A percentile compares a stretch with the other conserved stretches of the same genome.
Conservation (phyloP, 257 asterid genomes). For the Nyctanthes arbortristis region DNA sequence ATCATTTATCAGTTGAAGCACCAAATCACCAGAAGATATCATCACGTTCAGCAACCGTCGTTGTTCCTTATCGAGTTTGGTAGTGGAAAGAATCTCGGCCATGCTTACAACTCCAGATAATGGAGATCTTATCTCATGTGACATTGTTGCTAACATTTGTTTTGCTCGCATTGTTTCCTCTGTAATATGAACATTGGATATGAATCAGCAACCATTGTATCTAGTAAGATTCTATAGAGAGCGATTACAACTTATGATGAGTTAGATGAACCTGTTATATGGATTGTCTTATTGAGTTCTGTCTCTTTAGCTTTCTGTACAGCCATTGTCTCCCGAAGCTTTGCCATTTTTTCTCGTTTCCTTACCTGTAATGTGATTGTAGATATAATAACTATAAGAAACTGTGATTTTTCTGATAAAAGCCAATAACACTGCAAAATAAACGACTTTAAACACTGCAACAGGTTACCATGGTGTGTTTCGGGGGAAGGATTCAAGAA, state of each 20-base stretch:
- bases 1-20: slow-evolving; percentile 78
- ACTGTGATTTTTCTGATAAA: too few relatives aligned
- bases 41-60: slow-evolving; percentile 52
- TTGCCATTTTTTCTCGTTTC: slow-evolving; percentile 82
- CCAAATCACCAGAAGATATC: slow-evolving; percentile 60
- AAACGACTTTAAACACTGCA: too few relatives aligned
- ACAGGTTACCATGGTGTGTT: too few relatives aligned
- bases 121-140: slow-evolving; percentile 95
- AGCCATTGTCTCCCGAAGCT: slow-evolving; percentile 87
- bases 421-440: too few relatives aligned
- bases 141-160: slow-evolving; percentile 96
- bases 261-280: slow-evolving; percentile 64
- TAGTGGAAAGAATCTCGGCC: slow-evolving; percentile 82
- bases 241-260: background rate
- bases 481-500: too few relatives aligned
- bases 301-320: slow-evolving; percentile 95
- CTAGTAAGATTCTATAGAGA: slow-evolving; percentile 2
- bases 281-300: slow-evolving; percentile 87
- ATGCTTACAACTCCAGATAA: slow-evolving; percentile 91
- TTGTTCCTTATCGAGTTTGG: slow-evolving; percentile 80
- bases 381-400: too few relatives aligned
- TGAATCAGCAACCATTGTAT: slow-evolving; percentile 15
- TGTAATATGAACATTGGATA: slow-evolving; percentile 22
- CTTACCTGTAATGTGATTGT: slow-evolving; percentile 68
- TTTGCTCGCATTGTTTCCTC: slow-evolving; percentile 97